Percentiles rank a stretch among this genome's conserved stretches.
Evolutionary conservation across 805 yeast genomes (phyloP).

Genomic region (Candida nitratophila): DNA sequence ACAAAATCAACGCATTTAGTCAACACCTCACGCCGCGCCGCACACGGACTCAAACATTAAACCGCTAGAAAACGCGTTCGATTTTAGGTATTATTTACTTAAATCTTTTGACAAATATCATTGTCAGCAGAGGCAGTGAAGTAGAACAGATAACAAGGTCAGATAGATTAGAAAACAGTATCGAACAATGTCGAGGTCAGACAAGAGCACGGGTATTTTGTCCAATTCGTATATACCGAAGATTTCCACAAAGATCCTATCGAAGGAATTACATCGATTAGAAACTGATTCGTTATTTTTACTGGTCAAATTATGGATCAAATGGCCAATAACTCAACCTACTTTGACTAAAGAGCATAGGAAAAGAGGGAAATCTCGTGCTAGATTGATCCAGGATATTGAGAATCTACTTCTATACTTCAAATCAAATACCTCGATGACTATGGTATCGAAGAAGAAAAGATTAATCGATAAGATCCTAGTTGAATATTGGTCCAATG

Average conservation of each 20-base stretch:
- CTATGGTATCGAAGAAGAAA: slow-evolving; percentile 17
- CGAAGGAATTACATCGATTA: slow-evolving; percentile 20
- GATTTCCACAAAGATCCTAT: slow-evolving; percentile 11
- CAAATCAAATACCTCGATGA: background rate
- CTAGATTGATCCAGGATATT: slow-evolving; percentile 11
- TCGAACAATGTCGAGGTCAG: no score
- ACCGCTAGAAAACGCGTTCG: no score
- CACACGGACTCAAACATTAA: no score
- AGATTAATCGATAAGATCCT: slow-evolving; percentile 38
- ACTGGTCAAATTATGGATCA: slow-evolving; percentile 26
- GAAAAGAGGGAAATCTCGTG: slow-evolving; percentile 11
- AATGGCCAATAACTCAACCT: slow-evolving; percentile 24
- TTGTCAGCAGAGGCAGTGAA: no score
- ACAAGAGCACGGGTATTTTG: slow-evolving; percentile 20
- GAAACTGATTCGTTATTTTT: slow-evolving; percentile 23
- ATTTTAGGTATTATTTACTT: no score
- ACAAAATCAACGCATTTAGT: no score
- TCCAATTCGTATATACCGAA: slow-evolving; percentile 29
- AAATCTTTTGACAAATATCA: no score
- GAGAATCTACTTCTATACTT: slow-evolving; percentile 8
- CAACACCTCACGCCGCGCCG: no score
- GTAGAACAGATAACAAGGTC: no score
- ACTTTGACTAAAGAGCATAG: slow-evolving; percentile 12
- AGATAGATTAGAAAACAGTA: no score
- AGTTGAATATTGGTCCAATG: slow-evolving; percentile 45